Evolutionary conservation across 768 basidiomycete genomes (phyloP).

Genomic region (Lactarius trivialis): DNA sequence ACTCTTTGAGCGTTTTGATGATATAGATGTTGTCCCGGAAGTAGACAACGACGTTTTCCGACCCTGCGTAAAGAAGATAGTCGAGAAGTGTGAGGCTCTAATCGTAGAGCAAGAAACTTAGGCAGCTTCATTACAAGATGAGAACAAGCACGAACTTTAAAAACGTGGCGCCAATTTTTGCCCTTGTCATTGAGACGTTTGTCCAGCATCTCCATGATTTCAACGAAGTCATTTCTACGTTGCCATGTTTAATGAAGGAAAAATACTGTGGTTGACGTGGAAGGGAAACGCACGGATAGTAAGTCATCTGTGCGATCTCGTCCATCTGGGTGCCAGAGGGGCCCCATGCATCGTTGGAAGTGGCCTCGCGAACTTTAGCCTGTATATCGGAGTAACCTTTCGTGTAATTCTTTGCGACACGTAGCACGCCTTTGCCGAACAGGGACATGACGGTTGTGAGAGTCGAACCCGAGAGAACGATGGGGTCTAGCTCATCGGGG

Average conservation of each 20-base stretch:
- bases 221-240: conserved; percentile 88
- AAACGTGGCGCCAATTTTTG: conserved; percentile 99
- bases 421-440: conserved; percentile 77
- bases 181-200: conserved; percentile 98
- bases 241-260: neutral
- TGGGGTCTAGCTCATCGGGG: neutral
- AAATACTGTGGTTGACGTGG: neutral
- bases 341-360: conserved; percentile 98
- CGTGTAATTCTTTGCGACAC: conserved; percentile 93
- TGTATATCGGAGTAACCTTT: conserved; percentile 94
- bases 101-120: neutral
- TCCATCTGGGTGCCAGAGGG: conserved; percentile 99
- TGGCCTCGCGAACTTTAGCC: conserved; percentile 93
- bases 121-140: neutral
- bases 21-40: conserved; percentile 96
- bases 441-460: conserved; percentile 37
- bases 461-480: neutral
- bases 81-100: conserved; percentile 91
- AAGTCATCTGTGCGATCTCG: conserved; percentile 93
- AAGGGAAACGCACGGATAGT: conserved; percentile 73
- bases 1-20: conserved; percentile 98
- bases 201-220: conserved; percentile 99
- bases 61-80: conserved; percentile 92
- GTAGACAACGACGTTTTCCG: conserved; percentile 97
- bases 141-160: conserved; percentile 59